phyloP scores from a whole-genome alignment of 2,329 filamentous ascomycete genomes.

The Ophiosphaerella herpotricha region DNA sequence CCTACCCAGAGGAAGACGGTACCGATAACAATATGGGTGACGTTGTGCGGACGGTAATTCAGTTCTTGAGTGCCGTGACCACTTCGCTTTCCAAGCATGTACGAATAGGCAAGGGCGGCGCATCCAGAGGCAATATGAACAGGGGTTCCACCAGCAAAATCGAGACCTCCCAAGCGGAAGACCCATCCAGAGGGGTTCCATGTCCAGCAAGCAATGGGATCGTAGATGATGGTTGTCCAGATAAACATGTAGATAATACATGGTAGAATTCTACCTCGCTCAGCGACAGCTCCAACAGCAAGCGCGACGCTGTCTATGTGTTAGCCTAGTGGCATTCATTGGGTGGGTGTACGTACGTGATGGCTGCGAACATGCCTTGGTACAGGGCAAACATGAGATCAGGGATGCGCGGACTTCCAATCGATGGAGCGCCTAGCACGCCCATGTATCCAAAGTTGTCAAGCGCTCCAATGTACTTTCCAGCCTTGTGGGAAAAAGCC shows the following conservation, averaged over 20 bases:
- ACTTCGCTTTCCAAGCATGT: conserved; percentile 85
- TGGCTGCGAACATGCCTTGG: conserved; percentile 85
- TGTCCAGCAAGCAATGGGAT: conserved; percentile 93
- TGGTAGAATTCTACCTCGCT: conserved; percentile 85
- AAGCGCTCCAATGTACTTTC: conserved; percentile 76
- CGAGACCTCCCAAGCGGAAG: conserved; percentile 76
- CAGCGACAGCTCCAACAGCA: conserved; percentile 81
- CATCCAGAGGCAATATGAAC: conserved; percentile 86
- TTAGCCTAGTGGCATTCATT: background rate
- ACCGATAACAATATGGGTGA: conserved; percentile 88
- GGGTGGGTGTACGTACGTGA: conserved; percentile 67
- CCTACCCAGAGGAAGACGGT: conserved; percentile 95
- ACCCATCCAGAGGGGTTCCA: conserved; percentile 88
- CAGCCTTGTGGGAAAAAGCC: conserved; percentile 77
- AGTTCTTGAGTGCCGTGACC: conserved; percentile 86
- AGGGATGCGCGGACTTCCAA: conserved; percentile 73
- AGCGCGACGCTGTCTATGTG: conserved; percentile 68
- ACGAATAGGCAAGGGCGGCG: conserved; percentile 84
- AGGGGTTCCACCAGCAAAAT: conserved; percentile 88
- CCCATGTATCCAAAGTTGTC: conserved; percentile 78
- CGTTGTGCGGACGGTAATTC: conserved; percentile 91
- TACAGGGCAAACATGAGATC: conserved; percentile 86
- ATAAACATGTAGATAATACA: conserved; percentile 92
- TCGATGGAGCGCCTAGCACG: conserved; percentile 75
- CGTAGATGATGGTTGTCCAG: conserved; percentile 88